A percentile compares a stretch with the other conserved stretches of the same genome.
phyloP scores from a whole-genome alignment of 176 grass and related monocot genomes.

The Bromus sterilis region DNA sequence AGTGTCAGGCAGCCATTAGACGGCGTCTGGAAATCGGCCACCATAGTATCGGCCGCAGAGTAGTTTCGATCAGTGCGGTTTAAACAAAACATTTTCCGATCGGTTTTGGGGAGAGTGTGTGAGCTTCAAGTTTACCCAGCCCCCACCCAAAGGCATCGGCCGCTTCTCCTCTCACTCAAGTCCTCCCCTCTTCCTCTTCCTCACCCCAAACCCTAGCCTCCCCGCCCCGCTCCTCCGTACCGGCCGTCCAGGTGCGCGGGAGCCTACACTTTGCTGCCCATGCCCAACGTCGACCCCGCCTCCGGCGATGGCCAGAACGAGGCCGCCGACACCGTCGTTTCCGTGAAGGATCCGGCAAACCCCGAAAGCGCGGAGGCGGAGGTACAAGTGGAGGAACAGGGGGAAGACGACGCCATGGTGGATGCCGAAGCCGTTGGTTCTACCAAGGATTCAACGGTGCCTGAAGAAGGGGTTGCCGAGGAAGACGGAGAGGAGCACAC shows the following conservation, averaged over 20 bases:
- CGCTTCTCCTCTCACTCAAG: background rate
- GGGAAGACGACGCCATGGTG: background rate
- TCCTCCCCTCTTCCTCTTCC: background rate
- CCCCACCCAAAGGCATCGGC: background rate
- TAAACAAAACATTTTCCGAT: too few species aligned
- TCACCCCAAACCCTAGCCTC: background rate
- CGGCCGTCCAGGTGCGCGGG: background rate
- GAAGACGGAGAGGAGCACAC: slow-evolving; percentile 7
- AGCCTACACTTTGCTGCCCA: background rate
- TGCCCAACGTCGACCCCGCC: background rate
- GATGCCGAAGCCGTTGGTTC: background rate
- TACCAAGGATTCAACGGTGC: background rate
- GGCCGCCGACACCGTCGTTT: background rate
- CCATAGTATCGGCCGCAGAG: too few species aligned
- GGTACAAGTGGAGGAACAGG: background rate
- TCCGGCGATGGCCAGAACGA: background rate
- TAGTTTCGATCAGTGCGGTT: too few species aligned
- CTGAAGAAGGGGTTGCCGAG: background rate
- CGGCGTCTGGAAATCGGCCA: too few species aligned
- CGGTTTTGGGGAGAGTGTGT: background rate
- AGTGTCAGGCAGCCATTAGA: too few species aligned
- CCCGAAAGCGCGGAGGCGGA: slow-evolving; percentile 11
- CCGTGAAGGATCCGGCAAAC: background rate
- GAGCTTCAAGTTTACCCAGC: background rate
- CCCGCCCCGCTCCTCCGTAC: background rate